Base-by-base conservation (phyloP, 768 basidiomycete genomes). In the Auricularia heimuer region DNA sequence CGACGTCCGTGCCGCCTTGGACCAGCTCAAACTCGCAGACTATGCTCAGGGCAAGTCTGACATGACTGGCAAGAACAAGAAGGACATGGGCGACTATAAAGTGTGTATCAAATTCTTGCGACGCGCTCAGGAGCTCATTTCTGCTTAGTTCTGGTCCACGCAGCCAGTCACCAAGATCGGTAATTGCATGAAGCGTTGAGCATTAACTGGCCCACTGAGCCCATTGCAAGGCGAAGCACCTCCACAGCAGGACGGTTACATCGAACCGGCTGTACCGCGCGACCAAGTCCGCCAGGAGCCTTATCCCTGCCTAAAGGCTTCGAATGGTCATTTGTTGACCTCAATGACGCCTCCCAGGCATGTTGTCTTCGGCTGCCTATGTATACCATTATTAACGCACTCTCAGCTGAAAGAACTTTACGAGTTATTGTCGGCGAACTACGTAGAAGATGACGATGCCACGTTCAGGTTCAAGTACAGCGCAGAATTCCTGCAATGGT, bases 391-490 rank as follows among this genome's bases (percentile, higher is more conserved):
- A 16, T 60, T 21, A 37, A 61, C 14, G 37, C 45, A 39, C 34
- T 35, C 65, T 35, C 65, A 98, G 93, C 84, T 85, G 68, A 89
- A 91, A 71, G 97, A 99, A 73, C 86, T 98, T 12, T 92, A 97
- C 71, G 87, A 94, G 68, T 81, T 99, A 2, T 79, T 99, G 47
- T 97, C 93, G 3, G 80, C 88, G 12, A 90, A 98, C 76, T 99
- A 98, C 70, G 94, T 99, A 56, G 97, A 99, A 74, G 97, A 99
- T 72, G 89, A 92, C 69, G 89, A 93, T 62, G 95, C 95, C 4
- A 82, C 90, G n/a, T 97, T 98, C 81, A 86, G 97, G 42, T 98
- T 99, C 81, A 87, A 92, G 73, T 99, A 99, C 71, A 91, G 89
- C 54, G 86, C 93, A 3, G 94, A 98, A 73, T 99, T 99, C 75